Base-by-base conservation (phyloP, 176 grass and related monocot species). In the Lolium perenne region DNA sequence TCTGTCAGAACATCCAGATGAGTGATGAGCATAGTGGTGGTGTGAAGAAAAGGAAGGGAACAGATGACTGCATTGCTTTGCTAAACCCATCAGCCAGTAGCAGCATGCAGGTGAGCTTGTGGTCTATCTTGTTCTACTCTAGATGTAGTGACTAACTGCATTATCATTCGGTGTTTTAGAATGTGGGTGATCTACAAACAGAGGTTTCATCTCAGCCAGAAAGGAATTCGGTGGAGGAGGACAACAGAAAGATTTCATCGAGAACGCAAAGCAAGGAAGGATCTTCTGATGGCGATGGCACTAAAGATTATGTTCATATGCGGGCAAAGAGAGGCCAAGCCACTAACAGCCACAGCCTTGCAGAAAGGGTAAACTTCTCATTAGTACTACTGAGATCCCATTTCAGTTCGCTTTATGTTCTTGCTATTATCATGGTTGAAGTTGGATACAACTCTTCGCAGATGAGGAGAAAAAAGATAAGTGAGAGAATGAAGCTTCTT, bases 341-440 rank as follows among this genome's bases (percentile, higher is more conserved):
- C 23, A 97, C 94, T 71, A 99, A 99, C 61, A 99, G 92, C 62
- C 97, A 99, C 88, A 99, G 94, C 89, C 97, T 99, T 91, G 97
- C 94, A 23, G 97, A 97, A 91, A 93, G 97, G 93, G 97, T 97
- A 90, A 70, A 65, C 69, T 78, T 89, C 82, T 51, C 49, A 48
- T 69, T 81, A 83, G 45, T 49, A 62, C 41, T 40, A 64, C 48
- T 15, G 18, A 81, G 13, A 4, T 68, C 73, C 57, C 38, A 41
- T 38, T 84, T 81, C 78, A 85, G 77, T 82, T 85, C 77, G 10
- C 47, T 69, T 84, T 81, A 50, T 71, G 47, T 47, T 85, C 61
- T 38, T 61, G 38, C 2, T 56, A 72, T 88, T 63, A 32, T 88
- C 61, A 88, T 38, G 56, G 47, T 85, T 85, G 86, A 83, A 71